Evolutionary conservation across 495 filamentous ascomycete genomes (phyloP).

Genomic region (Trichoderma reesei): DNA sequence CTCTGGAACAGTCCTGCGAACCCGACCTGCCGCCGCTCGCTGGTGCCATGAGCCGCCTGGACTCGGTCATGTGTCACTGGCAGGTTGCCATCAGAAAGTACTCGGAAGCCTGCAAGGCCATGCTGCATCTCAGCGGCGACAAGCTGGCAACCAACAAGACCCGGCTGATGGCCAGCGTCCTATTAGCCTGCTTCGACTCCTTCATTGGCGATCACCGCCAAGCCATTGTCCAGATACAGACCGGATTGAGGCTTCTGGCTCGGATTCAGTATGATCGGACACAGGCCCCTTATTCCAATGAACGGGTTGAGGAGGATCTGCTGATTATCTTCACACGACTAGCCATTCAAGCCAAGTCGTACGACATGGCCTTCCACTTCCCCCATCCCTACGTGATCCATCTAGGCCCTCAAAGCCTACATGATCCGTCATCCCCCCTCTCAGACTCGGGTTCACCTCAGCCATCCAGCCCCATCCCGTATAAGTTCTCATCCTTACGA

Average conservation of each 20-base stretch:
- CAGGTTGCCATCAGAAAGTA: conserved; percentile 36
- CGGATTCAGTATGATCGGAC: conserved; percentile 30
- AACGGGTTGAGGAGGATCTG: conserved; percentile 46
- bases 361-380: conserved; percentile 52
- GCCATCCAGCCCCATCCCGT: conserved; percentile 34
- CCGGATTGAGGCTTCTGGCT: conserved; percentile 35
- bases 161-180: conserved; percentile 38
- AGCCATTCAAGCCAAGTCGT: conserved; percentile 49
- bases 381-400: conserved; percentile 45
- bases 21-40: conserved; percentile 35
- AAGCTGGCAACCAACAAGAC: conserved; percentile 30
- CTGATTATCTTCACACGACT: conserved; percentile 48
- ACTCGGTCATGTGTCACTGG: conserved; percentile 32
- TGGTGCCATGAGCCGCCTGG: conserved; percentile 19
- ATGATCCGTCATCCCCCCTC: conserved; percentile 27
- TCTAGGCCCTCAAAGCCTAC: conserved; percentile 26
- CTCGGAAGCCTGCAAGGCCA: conserved; percentile 30
- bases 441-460: conserved; percentile 35
- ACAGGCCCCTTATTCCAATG: conserved; percentile 29
- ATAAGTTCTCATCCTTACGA: conserved; percentile 33
- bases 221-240: conserved; percentile 37
- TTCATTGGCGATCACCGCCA: conserved; percentile 43
- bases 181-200: conserved; percentile 41
- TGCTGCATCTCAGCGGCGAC: conserved; percentile 22
- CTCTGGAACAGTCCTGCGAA: conserved; percentile 43